Evolutionary conservation across 2,329 filamentous ascomycete genomes (phyloP).

Genomic region (Aspergillus fumigatiaffinis): DNA sequence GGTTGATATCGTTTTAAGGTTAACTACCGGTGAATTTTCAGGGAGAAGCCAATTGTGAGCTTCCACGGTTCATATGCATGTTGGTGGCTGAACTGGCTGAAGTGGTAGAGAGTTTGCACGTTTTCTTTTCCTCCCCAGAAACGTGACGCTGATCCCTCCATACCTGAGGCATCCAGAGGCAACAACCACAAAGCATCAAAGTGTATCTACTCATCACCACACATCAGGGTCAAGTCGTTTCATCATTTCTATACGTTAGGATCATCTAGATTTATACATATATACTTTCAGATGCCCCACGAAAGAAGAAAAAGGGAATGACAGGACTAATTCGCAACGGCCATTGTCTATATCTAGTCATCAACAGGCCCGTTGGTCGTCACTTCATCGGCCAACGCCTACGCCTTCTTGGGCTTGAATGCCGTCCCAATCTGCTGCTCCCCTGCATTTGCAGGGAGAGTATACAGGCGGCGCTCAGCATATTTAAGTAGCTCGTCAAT

Average conservation of each 20-base stretch:
- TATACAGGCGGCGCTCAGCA: conserved; percentile 65
- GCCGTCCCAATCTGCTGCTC: conserved; percentile 28
- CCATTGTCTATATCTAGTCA: conserved; percentile 20
- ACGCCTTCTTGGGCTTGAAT: conserved; percentile 36
- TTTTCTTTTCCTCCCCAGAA: neutral
- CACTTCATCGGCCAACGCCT: conserved; percentile 15
- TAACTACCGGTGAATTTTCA: neutral
- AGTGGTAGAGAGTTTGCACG: neutral
- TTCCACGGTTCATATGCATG: neutral
- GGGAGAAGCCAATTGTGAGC: neutral
- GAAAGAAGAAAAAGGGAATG: conserved; percentile 4
- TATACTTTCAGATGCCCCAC: conserved; percentile 14
- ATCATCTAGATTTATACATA: conserved; percentile 16
- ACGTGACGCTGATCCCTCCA: neutral
- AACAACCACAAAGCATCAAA: neutral
- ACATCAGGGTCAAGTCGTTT: conserved; percentile 3
- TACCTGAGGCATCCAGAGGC: neutral
- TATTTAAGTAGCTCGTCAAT: conserved; percentile 84
- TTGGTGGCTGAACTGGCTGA: neutral
- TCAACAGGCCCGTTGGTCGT: conserved; percentile 11
- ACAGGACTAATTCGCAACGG: conserved; percentile 1
- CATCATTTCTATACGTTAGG: conserved; percentile 11
- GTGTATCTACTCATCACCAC: neutral
- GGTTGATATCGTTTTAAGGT: neutral
- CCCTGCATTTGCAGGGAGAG: conserved; percentile 15